Evolutionary conservation across 1,139 yeast species (phyloP).

Genomic region (Barnettozyma hawaiiensis): DNA sequence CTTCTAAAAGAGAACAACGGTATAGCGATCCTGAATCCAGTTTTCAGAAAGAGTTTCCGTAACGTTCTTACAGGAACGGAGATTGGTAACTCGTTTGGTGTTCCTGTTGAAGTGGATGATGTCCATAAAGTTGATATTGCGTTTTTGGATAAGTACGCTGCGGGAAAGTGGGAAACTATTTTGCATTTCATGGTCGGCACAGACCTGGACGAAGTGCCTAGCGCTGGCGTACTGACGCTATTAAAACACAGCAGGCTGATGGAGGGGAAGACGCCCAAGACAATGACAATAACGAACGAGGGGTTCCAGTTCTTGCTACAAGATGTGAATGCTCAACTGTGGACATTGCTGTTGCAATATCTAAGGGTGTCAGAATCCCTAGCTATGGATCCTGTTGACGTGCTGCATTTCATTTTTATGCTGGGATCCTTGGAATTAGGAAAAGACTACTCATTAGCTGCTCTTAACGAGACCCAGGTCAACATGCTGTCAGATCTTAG

Average conservation of each 20-base stretch:
- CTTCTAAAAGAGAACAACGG: constrained; percentile 62
- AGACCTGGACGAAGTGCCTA: constrained; percentile 57
- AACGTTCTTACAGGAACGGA: constrained; percentile 79
- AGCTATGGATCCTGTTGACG: constrained; percentile 95
- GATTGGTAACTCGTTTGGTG: constrained; percentile 48
- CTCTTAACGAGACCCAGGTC: constrained; percentile 73
- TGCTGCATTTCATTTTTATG: constrained; percentile 85
- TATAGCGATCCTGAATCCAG: constrained; percentile 59
- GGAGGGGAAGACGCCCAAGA: constrained; percentile 54
- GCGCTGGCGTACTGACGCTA: constrained; percentile 59
- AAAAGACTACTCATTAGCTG: constrained; percentile 68
- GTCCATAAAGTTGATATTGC: constrained; percentile 49
- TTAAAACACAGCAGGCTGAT: constrained; percentile 76
- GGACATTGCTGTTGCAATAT: constrained; percentile 88
- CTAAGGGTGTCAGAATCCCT: constrained; percentile 76
- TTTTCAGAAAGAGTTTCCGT: constrained; percentile 68
- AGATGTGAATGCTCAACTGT: constrained; percentile 89
- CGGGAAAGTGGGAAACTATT: constrained; percentile 89
- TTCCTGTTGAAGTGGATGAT: constrained; percentile 45
- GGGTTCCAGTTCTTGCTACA: constrained; percentile 94
- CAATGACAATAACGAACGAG: constrained; percentile 71
- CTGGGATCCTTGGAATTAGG: constrained; percentile 91
- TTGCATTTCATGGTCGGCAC: constrained; percentile 98
- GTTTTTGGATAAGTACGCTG: constrained; percentile 75
- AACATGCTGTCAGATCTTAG: constrained; percentile 84